Evolutionary conservation across 768 basidiomycete species (phyloP).

Genomic region (Phylloporus sp.): DNA sequence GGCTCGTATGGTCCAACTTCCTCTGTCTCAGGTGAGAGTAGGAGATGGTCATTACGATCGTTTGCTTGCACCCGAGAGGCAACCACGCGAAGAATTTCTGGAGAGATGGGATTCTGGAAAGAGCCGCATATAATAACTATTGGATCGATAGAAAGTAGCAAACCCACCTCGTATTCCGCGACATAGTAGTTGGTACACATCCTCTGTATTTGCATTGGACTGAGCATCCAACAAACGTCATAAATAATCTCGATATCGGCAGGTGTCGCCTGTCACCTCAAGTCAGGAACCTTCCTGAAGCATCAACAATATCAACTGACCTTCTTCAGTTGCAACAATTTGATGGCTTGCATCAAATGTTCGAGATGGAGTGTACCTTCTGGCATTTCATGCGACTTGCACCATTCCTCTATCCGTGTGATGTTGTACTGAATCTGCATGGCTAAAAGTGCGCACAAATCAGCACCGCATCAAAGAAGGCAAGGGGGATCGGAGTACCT

Average conservation of each 20-base stretch:
- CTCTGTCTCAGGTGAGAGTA: constrained; percentile 93
- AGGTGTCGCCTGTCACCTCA: constrained; percentile 63
- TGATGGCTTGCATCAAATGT: constrained; percentile 99
- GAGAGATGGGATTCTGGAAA: constrained; percentile 86
- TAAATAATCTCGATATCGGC: constrained; percentile 99
- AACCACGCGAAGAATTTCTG: constrained; percentile 94
- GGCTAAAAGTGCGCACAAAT: constrained; percentile 44
- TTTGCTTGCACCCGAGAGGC: constrained; percentile 93
- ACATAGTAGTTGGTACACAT: constrained; percentile 99
- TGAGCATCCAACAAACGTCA: constrained; percentile 99
- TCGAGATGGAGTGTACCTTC: constrained; percentile 96
- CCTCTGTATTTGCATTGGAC: constrained; percentile 98
- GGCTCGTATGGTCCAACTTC: constrained; percentile 95
- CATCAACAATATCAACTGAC: constrained; percentile 35
- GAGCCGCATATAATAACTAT: neutral
- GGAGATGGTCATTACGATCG: constrained; percentile 94
- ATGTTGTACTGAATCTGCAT: constrained; percentile 99
- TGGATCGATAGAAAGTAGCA: constrained; percentile 11
- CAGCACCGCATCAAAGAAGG: neutral
- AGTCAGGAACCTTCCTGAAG: constrained; percentile 7
- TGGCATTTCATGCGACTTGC: constrained; percentile 99
- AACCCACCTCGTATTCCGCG: constrained; percentile 89
- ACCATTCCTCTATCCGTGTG: constrained; percentile 97
- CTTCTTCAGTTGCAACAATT: constrained; percentile 96
- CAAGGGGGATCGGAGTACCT: constrained; percentile 48